phyloP scores from a whole-genome alignment of 148 eudicot genomes.

The Spergularia marina region DNA sequence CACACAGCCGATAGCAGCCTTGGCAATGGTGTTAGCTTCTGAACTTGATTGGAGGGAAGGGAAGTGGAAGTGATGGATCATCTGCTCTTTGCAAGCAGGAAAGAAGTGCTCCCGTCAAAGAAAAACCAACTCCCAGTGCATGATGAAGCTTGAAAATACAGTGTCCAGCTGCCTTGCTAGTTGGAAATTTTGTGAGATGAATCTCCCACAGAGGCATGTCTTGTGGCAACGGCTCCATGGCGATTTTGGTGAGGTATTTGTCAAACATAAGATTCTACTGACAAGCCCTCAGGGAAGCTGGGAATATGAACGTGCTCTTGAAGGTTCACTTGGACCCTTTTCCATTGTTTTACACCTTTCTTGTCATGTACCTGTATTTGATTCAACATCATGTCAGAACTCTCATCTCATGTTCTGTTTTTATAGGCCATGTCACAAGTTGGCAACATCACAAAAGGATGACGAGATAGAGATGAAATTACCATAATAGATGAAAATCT shows the following conservation, averaged over 20 bases:
- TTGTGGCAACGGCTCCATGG: constrained; percentile 51
- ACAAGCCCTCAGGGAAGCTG: constrained; percentile 34
- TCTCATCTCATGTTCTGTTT: neutral
- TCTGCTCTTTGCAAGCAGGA: constrained; percentile 77
- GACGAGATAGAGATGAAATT: constrained; percentile 5
- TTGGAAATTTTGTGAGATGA: constrained; percentile 64
- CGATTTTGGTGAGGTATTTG: constrained; percentile 56
- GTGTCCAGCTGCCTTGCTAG: constrained; percentile 59
- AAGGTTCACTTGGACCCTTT: constrained; percentile 57
- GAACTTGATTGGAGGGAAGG: constrained; percentile 34
- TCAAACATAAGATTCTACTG: constrained; percentile 45
- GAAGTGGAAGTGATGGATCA: constrained; percentile 61
- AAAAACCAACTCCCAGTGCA: constrained; percentile 78
- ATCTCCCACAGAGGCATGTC: constrained; percentile 72
- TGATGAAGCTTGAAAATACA: constrained; percentile 80
- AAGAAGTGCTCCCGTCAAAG: constrained; percentile 87
- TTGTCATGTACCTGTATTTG: constrained; percentile 47
- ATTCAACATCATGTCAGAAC: constrained; percentile 5
- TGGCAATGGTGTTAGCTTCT: neutral
- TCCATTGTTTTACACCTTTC: constrained; percentile 65
- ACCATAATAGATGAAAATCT: constrained; percentile 78
- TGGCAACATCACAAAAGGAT: neutral
- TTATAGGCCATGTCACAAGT: neutral
- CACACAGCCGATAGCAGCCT: constrained; percentile 19
- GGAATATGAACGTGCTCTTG: constrained; percentile 58